Base-by-base conservation (phyloP, 2,329 filamentous ascomycete species). In the Blumeria graminis region DNA sequence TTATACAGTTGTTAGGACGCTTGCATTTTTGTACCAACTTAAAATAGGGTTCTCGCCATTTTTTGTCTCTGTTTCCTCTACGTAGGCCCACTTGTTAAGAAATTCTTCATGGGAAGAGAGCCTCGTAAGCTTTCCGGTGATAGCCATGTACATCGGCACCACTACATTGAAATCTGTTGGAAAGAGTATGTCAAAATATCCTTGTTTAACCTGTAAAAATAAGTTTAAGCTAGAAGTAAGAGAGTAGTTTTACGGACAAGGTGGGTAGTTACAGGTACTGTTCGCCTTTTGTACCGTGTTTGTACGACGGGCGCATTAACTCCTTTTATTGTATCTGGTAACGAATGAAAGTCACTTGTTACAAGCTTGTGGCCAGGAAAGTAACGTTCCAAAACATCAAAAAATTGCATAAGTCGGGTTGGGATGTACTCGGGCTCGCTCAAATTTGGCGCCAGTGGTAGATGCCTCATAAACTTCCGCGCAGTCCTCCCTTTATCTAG, bases 121-220 rank as follows among this genome's bases (percentile, higher is more conserved):
- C 55, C 84, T 78, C 1, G 89, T 94, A 63, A 96, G 73, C 67
- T 93, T 92, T 35, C 90, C 90, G 0, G 92, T 98, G 63, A 96
- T 80, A 59, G 87, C 87, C 57, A 86, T 82, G 71, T 98, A 98
- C 63, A 96, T 80, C 63, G 87, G 81, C 69, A 96, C 88, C 69
- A 92, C 83, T 62, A 94, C 82, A 60, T 78, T 75, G 67, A 98
- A 98, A 69, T 98, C 84, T 10, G 92, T 98, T 0, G 92, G 92
- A 71, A 98, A 98, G 66, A 98, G 81, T 64, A 98, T 95, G 67
- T 98, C 93, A 67, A 98, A 98, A 70, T 94, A 96, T 50, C 92
- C 93, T 71, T 98, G 93, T 68, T 96, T 89, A 52, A 95, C 86
- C 86, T 93, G 39, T 43, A 32, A 4, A 18, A 11, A 14, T 56